Evolutionary conservation across 352 stramenopile genomes (phyloP).

Genomic region (Phytopythium delawarense): DNA sequence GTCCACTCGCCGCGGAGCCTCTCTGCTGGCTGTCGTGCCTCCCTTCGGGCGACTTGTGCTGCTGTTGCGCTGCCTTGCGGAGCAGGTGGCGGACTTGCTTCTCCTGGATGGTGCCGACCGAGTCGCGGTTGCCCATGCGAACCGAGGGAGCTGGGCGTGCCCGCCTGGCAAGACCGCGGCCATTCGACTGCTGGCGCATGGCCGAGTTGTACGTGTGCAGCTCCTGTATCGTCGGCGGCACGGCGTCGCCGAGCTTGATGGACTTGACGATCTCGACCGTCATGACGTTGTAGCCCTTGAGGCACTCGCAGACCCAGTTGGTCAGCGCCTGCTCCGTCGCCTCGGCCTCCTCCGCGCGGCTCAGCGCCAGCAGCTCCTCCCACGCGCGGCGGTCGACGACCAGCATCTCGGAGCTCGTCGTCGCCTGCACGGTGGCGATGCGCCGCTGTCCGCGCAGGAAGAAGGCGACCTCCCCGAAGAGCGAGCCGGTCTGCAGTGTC

Average conservation of each 20-base stretch:
- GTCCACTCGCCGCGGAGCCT: background rate
- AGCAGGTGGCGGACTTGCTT: conserved; percentile 35
- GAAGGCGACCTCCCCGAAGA: conserved; percentile 80
- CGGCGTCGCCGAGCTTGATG: conserved; percentile 36
- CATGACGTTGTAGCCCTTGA: conserved; percentile 72
- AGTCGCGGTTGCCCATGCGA: conserved; percentile 12
- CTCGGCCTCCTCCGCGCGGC: conserved; percentile 33
- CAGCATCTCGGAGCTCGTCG: conserved; percentile 57
- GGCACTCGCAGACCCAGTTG: conserved; percentile 54
- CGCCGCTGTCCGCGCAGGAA: conserved; percentile 56
- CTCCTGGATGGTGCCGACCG: conserved; percentile 28
- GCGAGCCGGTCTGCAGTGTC: conserved; percentile 39
- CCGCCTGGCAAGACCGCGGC: background rate
- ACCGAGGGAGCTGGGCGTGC: too few species aligned
- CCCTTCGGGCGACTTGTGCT: background rate
- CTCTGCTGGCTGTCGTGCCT: background rate
- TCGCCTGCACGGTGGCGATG: conserved; percentile 62
- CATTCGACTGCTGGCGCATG: conserved; percentile 1
- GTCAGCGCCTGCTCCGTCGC: conserved; percentile 33
- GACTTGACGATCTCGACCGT: conserved; percentile 70
- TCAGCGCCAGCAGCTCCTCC: conserved; percentile 43
- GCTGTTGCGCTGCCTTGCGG: conserved; percentile 16
- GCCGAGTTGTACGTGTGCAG: conserved; percentile 15
- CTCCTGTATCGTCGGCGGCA: conserved; percentile 36
- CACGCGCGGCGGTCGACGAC: conserved; percentile 46